phyloP scores from a whole-genome alignment of 257 asterid species.

The Rehmannia glutinosa region DNA sequence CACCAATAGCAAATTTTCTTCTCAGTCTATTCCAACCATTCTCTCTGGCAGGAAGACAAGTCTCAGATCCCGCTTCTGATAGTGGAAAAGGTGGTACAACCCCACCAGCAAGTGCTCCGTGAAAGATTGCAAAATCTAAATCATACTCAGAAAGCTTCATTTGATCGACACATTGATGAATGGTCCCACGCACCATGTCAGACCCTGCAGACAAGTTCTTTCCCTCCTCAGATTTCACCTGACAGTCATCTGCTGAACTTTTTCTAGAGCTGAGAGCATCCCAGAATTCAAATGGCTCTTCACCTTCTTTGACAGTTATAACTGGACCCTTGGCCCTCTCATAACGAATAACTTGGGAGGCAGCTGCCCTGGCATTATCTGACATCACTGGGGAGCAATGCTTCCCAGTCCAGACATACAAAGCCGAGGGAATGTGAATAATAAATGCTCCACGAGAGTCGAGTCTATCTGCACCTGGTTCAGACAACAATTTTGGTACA shows the following conservation, averaged over 20 bases:
- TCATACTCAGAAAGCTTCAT: conserved; percentile 49
- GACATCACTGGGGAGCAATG: conserved; percentile 55
- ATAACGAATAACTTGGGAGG: conserved; percentile 71
- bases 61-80: conserved; percentile 54
- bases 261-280: conserved; percentile 52
- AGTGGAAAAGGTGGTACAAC: conserved; percentile 70
- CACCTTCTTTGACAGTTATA: conserved; percentile 52
- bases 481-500: conserved; percentile 44
- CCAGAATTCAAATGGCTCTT: conserved; percentile 81
- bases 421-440: conserved; percentile 66
- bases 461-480: conserved; percentile 44
- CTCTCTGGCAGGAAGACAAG: conserved; percentile 61
- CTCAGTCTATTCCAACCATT: conserved; percentile 77
- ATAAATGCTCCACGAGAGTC: conserved; percentile 95
- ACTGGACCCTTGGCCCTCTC: conserved; percentile 71
- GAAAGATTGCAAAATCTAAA: conserved; percentile 68
- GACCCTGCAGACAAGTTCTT: conserved; percentile 1
- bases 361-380: conserved; percentile 69
- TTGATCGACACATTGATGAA: conserved; percentile 7
- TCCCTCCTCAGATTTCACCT: conserved; percentile 14
- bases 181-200: too few relatives aligned
- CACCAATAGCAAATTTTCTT: conserved; percentile 41
- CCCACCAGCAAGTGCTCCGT: conserved; percentile 67
- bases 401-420: conserved; percentile 81
- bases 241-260: conserved; percentile 31